Conservation (phyloP, 179 eudicot genomes). For the Amaranthus tricolor region DNA sequence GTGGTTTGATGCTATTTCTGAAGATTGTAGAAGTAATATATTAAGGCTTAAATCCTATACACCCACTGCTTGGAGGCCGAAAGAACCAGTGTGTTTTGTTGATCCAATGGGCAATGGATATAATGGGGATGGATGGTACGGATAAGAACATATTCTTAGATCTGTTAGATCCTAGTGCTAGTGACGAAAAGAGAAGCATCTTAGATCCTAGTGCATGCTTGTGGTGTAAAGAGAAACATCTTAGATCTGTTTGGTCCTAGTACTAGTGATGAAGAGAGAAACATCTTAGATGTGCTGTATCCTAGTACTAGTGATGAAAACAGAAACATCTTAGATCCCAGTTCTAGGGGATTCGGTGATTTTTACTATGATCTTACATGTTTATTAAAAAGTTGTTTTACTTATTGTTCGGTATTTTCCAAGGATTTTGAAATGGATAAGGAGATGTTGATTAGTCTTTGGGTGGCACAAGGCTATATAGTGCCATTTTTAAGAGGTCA, state of each 20-base stretch:
- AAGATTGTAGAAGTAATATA: not conserved
- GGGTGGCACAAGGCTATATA: constrained; percentile 20
- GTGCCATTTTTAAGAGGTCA: not conserved
- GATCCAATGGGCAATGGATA: too few species aligned
- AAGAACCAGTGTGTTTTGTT: not conserved
- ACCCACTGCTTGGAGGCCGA: not conserved
- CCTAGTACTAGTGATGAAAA: too few species aligned
- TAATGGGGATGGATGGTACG: too few species aligned
- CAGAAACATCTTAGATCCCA: not conserved
- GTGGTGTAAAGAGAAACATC: not conserved
- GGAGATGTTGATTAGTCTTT: not conserved
- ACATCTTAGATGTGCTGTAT: too few species aligned
- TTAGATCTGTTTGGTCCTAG: not conserved
- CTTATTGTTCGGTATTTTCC: constrained; percentile 12
- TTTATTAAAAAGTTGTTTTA: constrained; percentile 14
- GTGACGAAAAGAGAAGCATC: too few species aligned
- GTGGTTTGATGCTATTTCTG: constrained; percentile 15
- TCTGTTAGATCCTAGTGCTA: too few species aligned
- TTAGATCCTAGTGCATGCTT: too few species aligned
- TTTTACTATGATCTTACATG: constrained; percentile 1
- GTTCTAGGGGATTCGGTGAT: constrained; percentile 15
- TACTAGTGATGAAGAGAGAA: too few species aligned
- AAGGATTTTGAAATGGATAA: not conserved
- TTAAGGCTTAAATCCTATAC: not conserved
- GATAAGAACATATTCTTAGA: too few species aligned